Base-by-base conservation (phyloP, 495 filamentous ascomycete genomes). In the Aspergillus mulundensis region DNA sequence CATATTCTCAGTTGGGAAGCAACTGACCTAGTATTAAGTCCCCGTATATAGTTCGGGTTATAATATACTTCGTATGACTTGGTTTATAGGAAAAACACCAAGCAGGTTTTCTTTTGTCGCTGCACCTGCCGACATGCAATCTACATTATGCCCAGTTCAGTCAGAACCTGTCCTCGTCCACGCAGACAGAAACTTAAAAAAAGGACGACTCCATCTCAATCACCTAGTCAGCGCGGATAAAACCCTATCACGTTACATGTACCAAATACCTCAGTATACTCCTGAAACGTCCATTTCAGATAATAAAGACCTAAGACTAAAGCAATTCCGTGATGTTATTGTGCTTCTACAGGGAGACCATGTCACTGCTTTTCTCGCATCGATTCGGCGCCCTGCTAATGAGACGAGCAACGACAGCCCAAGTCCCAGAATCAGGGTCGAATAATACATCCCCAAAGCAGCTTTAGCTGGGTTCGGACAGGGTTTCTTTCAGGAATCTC, bases 341-440 rank as follows among this genome's bases (percentile, higher is more conserved):
- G 21, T 73, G 74, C 42, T 76, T 71, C 52, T 72, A 74, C 32
- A 66, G 32, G 71, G 73, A n/a, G 50, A 72, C 11, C 73, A 73
- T 4, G 54, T 51, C 16, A 75, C 72, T 4, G 53, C 71, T 30
- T 41, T 63, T 14, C 58, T 77, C 0, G 49, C 64, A 7, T 28
- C 21, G 23, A 11, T 21, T 16, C 15, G 14, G 24, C 6, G n/a
- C 6, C 56, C 0, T 52, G 47, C 38, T 5, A 40, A 40, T 18
- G n/a, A 40, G 38, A 18, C 38, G 3, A 40, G n/a, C 12, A 18
- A 4, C 3, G 38, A 18, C 10, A 44, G 23, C 8, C 43, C 5
- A n/a, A n/a, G 5, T 15, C 36, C 11, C 20, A 44, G 36, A 40
- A 60, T 46, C 25, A 51, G 40, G 12, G 59, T 77, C 10, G 16